Base-by-base conservation (phyloP, 306 rosid species). In the Cicer yamashitae region DNA sequence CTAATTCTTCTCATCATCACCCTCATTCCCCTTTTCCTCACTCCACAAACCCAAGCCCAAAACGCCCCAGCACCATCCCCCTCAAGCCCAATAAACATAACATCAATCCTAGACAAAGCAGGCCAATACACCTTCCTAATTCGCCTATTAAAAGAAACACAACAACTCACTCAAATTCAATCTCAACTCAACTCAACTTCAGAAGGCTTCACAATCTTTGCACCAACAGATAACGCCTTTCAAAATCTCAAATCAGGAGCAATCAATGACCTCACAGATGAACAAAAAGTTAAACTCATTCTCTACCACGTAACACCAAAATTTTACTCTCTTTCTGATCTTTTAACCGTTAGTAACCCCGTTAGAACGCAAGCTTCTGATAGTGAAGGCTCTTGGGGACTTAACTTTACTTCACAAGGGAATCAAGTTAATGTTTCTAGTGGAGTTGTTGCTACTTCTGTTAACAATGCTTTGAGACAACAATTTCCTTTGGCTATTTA, bases 211-310 rank as follows among this genome's bases (percentile, higher is more conserved):
- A 84, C 91, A 0, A 22, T 94, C 77, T 81, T 94, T 2, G 96
- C 98, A 0, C 98, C 98, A 6, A 91, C 98, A 3, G 97, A 94
- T 82, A 91, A 91, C 46, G 98, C 96, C 76, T 94, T 94, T 82
- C 81, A 50, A 40, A 83, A 62, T 75, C 98, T 93, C 54, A 65
- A 76, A 15, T 2, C 93, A 10, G 98, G 94, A 8, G 72, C 88
- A 44, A 71, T 94, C 17, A 94, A 94, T 67, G 13, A 0, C 73
- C 96, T 94, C 17, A 8, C 50, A 0, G 45, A 78, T 2, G 74
- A 90, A 5, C 25, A 91, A 12, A 86, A 91, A 45, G 90, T 86
- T 6, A 18, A 85, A 69, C 88, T 94, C 3, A 46, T 94, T 7
- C 91, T 82, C 13, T 88, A 80, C 86, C 98, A 94, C 34, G 82